Evolutionary conservation across 805 yeast species (phyloP).

Genomic region (Pichia membranifaciens): DNA sequence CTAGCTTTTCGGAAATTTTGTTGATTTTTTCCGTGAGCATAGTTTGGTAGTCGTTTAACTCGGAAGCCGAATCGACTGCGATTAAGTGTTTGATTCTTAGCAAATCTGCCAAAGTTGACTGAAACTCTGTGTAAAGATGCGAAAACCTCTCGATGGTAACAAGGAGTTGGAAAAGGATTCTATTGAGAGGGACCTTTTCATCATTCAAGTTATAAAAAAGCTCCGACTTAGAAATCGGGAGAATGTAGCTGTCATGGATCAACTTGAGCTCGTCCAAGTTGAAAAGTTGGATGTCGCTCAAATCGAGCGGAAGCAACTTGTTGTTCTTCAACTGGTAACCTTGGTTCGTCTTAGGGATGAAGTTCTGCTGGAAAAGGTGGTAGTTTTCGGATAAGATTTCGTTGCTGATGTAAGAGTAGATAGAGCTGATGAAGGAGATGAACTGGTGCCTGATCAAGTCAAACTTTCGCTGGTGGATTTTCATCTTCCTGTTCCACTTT

Average conservation of each 20-base stretch:
- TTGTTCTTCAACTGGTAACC: slow-evolving; percentile 1
- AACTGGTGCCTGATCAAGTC: slow-evolving; percentile 36
- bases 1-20: slow-evolving; percentile 36
- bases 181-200: neutral
- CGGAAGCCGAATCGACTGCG: slow-evolving; percentile 13
- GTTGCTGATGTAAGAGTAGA: slow-evolving; percentile 37
- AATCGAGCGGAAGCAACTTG: slow-evolving; percentile 5
- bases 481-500: slow-evolving; percentile 9
- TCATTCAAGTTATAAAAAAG: slow-evolving; percentile 22
- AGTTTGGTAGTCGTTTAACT: slow-evolving; percentile 22
- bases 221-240: slow-evolving; percentile 27
- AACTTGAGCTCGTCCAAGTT: slow-evolving; percentile 46
- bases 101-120: slow-evolving; percentile 7
- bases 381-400: slow-evolving; percentile 42
- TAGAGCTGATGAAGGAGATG: slow-evolving; percentile 36
- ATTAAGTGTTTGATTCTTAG: slow-evolving; percentile 8
- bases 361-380: slow-evolving; percentile 22
- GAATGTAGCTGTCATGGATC: slow-evolving; percentile 31
- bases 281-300: slow-evolving; percentile 22
- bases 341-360: slow-evolving; percentile 15
- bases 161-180: slow-evolving; percentile 1
- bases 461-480: slow-evolving; percentile 21
- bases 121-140: slow-evolving; percentile 29
- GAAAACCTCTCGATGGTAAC: slow-evolving; percentile 36
- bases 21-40: slow-evolving; percentile 26